phyloP scores from a whole-genome alignment of 75 land plant genomes.

The Cryptomeria japonica region DNA sequence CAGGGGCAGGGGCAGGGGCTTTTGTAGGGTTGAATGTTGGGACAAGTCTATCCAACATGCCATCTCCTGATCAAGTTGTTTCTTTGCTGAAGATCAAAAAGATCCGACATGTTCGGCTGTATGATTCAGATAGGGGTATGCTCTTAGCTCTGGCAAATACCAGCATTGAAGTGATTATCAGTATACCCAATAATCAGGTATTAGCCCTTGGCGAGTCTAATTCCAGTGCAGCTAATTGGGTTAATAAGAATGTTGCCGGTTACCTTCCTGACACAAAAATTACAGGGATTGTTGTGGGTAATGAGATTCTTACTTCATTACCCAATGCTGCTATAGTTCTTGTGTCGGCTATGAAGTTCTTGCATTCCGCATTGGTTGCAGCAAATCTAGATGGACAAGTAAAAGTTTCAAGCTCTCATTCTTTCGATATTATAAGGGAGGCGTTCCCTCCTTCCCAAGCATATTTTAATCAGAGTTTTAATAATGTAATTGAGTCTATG shows the following conservation, averaged over 20 bases:
- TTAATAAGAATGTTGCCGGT: constrained; percentile 53
- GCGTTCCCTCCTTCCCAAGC: constrained; percentile 72
- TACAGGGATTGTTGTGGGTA: constrained; percentile 73
- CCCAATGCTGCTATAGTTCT: constrained; percentile 53
- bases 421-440: constrained; percentile 44
- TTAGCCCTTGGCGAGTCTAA: constrained; percentile 54
- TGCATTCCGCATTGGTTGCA: constrained; percentile 68
- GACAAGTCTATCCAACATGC: constrained; percentile 53
- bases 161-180: constrained; percentile 54
- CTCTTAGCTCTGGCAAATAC: constrained; percentile 62
- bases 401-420: constrained; percentile 58
- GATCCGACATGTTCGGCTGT: constrained; percentile 67
- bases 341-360: constrained; percentile 53
- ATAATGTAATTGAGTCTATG: constrained; percentile 48
- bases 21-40: constrained; percentile 76
- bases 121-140: constrained; percentile 53
- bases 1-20: constrained; percentile 46
- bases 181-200: constrained; percentile 57
- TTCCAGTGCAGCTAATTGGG: constrained; percentile 62
- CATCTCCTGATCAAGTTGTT: constrained; percentile 58
- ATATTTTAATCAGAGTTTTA: constrained; percentile 59
- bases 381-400: constrained; percentile 52
- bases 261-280: constrained; percentile 69
- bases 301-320: constrained; percentile 59
- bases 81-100: constrained; percentile 41